Conservation (phyloP, 768 basidiomycete genomes). For the Suillus placidus region DNA sequence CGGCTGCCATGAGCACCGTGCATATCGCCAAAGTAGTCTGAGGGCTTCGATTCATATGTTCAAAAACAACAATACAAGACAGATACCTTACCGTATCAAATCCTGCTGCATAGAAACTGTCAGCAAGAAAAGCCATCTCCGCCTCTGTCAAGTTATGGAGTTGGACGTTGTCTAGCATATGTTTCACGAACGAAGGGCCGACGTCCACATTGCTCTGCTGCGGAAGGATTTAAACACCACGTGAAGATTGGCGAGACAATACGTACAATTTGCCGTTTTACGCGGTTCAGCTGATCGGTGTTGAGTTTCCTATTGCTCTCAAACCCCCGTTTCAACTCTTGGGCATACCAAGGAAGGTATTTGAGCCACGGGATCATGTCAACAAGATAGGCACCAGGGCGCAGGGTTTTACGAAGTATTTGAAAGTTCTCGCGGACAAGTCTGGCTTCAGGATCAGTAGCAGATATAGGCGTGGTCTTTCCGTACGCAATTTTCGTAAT, state of each 20-base stretch:
- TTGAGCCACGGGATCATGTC: neutral
- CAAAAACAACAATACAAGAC: neutral
- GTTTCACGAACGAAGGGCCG: neutral
- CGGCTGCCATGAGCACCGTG: neutral
- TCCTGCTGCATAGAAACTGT: neutral
- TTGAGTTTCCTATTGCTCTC: neutral
- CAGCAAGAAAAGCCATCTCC: neutral
- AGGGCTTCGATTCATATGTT: neutral
- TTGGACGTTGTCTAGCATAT: neutral
- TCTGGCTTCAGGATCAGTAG: neutral
- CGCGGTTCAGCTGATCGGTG: neutral
- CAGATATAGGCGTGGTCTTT: neutral
- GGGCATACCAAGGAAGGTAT: constrained; percentile 1
- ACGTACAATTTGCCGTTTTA: neutral
- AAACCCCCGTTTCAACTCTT: neutral
- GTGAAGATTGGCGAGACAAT: neutral
- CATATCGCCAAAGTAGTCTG: neutral
- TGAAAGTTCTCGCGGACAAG: neutral
- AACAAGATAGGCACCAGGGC: neutral
- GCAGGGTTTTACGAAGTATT: neutral
- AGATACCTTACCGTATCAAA: neutral
- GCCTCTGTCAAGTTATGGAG: neutral
- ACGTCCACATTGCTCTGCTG: neutral
- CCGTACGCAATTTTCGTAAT: neutral
- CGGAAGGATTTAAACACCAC: neutral